Conservation (phyloP, 306 rosid species). For the Lagenaria siceraria region DNA sequence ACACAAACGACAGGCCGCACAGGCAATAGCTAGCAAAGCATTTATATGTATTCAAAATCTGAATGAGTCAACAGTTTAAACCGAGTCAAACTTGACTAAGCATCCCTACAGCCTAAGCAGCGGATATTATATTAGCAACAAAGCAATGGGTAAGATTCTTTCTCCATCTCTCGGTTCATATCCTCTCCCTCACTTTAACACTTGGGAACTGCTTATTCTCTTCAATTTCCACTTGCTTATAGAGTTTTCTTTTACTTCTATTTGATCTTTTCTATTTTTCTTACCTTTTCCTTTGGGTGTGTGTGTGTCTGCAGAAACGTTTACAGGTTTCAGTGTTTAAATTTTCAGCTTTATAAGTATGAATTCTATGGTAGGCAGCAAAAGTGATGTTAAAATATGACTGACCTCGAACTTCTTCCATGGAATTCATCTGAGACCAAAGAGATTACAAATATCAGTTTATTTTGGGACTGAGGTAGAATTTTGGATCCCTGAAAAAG, state of each 20-base stretch:
- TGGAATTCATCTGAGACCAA: not conserved
- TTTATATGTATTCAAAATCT: not conserved
- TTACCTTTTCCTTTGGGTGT: not conserved
- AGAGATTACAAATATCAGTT: conserved; percentile 15
- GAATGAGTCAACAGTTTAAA: not conserved
- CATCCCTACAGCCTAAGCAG: not conserved
- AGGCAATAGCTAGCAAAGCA: not conserved
- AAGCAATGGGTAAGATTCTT: not conserved
- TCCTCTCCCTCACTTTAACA: not conserved
- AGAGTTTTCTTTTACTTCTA: not conserved
- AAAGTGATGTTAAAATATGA: not conserved
- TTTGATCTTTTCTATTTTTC: not conserved
- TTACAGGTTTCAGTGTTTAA: not conserved
- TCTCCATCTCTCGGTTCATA: not conserved
- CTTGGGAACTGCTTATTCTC: not conserved
- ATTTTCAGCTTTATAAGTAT: not conserved
- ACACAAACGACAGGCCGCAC: not conserved
- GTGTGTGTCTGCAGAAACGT: not conserved
- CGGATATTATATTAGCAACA: not conserved
- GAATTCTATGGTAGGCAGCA: not conserved
- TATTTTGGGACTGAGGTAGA: conserved; percentile 59
- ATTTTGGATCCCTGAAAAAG: conserved; percentile 69
- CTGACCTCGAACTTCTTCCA: not conserved
- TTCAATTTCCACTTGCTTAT: not conserved
- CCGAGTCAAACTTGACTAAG: not conserved